Percentiles rank a stretch among this genome's conserved stretches.
These are phyloP conservation scores for Ogataea parapolymorpha DNA, from an alignment of 805 yeast species.

Conservation along the genomic window DNA sequence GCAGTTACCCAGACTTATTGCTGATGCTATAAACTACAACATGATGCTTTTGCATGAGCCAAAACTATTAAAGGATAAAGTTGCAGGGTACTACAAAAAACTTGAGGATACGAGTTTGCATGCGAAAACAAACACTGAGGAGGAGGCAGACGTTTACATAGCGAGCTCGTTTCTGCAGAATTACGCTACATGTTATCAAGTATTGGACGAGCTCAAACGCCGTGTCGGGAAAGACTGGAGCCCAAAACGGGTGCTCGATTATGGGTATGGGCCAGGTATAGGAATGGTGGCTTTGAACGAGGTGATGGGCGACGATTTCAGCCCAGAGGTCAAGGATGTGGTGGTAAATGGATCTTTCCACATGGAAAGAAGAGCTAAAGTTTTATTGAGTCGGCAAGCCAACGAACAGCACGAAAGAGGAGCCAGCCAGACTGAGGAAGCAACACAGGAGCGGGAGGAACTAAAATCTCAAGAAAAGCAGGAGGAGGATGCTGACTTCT, in stretches of 20 bases:
- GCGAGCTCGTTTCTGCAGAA: slow-evolving; percentile 79
- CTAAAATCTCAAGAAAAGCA: slow-evolving; percentile 35
- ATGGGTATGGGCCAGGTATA: slow-evolving; percentile 89
- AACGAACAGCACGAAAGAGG: slow-evolving; percentile 40
- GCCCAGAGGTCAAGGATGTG: slow-evolving; percentile 63
- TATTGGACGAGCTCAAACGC: slow-evolving; percentile 59
- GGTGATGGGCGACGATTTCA: slow-evolving; percentile 62
- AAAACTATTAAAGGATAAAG: slow-evolving; percentile 57
- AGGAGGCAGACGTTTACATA: slow-evolving; percentile 75
- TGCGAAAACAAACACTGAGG: slow-evolving; percentile 32
- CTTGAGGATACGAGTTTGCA: slow-evolving; percentile 55
- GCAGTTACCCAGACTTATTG: slow-evolving; percentile 52
- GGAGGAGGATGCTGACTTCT: not conserved
- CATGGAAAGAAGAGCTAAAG: slow-evolving; percentile 79
- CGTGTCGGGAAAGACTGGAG: slow-evolving; percentile 53
- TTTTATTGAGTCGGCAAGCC: slow-evolving; percentile 66
- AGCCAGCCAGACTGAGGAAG: slow-evolving; percentile 1
- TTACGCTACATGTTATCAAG: slow-evolving; percentile 67
- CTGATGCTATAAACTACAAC: slow-evolving; percentile 60
- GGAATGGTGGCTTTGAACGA: slow-evolving; percentile 89
- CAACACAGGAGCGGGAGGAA: not conserved
- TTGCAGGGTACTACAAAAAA: slow-evolving; percentile 35
- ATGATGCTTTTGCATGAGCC: slow-evolving; percentile 63
- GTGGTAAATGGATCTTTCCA: slow-evolving; percentile 65
- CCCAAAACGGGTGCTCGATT: slow-evolving; percentile 69